phyloP scores from a whole-genome alignment of 148 eudicot genomes.

The Arctostaphylos glauca region DNA sequence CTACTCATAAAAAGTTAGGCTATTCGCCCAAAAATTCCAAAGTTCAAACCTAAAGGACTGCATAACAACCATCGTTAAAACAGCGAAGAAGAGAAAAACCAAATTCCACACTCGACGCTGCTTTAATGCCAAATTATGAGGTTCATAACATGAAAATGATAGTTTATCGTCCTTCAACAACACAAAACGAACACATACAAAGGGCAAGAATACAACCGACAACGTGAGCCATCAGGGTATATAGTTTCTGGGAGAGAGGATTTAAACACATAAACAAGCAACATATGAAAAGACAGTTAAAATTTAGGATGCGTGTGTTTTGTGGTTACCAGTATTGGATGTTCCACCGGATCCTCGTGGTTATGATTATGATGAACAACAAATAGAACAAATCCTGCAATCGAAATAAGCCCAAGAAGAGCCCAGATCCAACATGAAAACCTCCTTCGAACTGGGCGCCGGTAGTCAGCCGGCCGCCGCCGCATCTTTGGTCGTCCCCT shows the following conservation, averaged over 20 bases:
- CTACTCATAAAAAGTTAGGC: not conserved
- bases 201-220: not conserved
- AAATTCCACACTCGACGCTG: not conserved
- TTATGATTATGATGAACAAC: slow-evolving; percentile 65
- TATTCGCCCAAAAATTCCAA: not conserved
- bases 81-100: not conserved
- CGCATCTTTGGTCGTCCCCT: slow-evolving; percentile 46
- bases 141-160: not conserved
- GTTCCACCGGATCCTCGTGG: slow-evolving; percentile 41
- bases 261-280: not conserved
- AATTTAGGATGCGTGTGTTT: not conserved
- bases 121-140: not conserved
- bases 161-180: not conserved
- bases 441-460: slow-evolving; percentile 81
- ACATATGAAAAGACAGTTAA: slow-evolving; percentile 1
- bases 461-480: slow-evolving; percentile 78
- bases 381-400: slow-evolving; percentile 61
- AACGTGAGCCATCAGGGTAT: not conserved
- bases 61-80: not conserved
- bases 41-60: no score
- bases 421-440: slow-evolving; percentile 77
- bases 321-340: slow-evolving; percentile 48
- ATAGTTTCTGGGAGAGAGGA: not conserved
- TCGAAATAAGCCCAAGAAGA: slow-evolving; percentile 47
- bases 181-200: not conserved